Evolutionary conservation across 257 asterid species (phyloP), one percentile per base, ranked within the genome.

Genomic region (Sherardia arvensis): DNA sequence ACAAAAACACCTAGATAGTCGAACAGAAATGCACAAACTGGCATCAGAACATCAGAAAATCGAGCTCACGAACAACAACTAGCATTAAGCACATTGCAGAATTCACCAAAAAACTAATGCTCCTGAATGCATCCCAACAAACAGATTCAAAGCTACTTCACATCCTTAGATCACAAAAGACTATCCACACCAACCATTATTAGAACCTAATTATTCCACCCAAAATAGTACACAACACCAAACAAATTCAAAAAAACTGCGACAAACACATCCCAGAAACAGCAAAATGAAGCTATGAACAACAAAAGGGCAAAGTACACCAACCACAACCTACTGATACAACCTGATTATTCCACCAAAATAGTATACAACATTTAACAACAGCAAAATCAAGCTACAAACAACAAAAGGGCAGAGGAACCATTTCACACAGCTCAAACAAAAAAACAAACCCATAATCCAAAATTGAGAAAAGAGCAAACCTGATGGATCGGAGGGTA

Each of bases 401-500:
- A 49, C n/a, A 33, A 28, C 43, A 68, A 5, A 30, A 49, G 66
- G 54, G 38, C 48, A 38, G 51, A 59, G 29, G 66, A 73, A 70
- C 62, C 18, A 65, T 53, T 61, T 21, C 62, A 43, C 48, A n/a
- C 10, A 9, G 4, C 58, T 15, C 4, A 21, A 4, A 64, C 1
- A 4, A 9, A 73, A 67, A 48, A 60, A 12, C n/a, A 61, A 66
- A 62, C 57, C 70, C 65, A 55, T 25, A 58, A 58, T 45, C 30
- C 49, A 22, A 48, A 62, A 62, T 51, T n/a, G 30, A 53, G 47
- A 54, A 61, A 36, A 53, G 59, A 25, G 56, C 18, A 55, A 32
- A 79, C 84, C 84, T 79, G 84, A 62, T 79, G 84, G 49, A 76
- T 79, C 10, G 84, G 84, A 67, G 84, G 84, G 69, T 79, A 79